These are phyloP conservation scores for Blastobotrys elegans DNA, from an alignment of 1,139 yeast species.

Conservation along the genomic window DNA sequence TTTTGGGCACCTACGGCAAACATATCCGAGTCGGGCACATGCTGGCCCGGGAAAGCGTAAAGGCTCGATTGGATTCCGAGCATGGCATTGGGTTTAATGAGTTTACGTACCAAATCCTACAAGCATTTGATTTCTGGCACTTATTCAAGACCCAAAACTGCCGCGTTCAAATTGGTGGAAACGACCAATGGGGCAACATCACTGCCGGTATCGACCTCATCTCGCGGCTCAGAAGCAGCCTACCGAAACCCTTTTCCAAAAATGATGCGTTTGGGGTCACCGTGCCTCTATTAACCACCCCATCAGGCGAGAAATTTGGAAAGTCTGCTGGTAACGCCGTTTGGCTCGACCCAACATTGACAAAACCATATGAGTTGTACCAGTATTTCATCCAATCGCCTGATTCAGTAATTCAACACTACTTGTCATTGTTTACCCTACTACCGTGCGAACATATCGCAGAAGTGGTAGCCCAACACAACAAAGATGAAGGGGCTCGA, in stretches of 20 bases:
- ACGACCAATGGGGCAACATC: constrained; percentile 98
- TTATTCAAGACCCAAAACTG: constrained; percentile 58
- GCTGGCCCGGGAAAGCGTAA: constrained; percentile 86
- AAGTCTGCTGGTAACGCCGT: constrained; percentile 97
- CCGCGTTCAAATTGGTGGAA: constrained; percentile 86
- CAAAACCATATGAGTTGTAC: constrained; percentile 76
- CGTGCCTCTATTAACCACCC: constrained; percentile 83
- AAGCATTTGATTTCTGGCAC: constrained; percentile 89
- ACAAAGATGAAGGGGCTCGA: constrained; percentile 54
- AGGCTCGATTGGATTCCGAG: constrained; percentile 61
- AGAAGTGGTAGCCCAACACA: constrained; percentile 48
- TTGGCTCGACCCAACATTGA: constrained; percentile 67
- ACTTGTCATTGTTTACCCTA: constrained; percentile 73
- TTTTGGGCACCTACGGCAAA: constrained; percentile 70
- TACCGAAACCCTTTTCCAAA: background rate
- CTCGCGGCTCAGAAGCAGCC: constrained; percentile 44
- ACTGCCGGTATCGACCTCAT: constrained; percentile 93
- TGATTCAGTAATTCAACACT: constrained; percentile 67
- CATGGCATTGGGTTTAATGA: constrained; percentile 89
- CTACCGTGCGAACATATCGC: constrained; percentile 60
- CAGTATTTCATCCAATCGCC: constrained; percentile 80
- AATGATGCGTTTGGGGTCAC: constrained; percentile 66
- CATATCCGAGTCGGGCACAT: constrained; percentile 79
- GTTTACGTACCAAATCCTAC: constrained; percentile 85
- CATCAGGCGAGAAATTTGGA: constrained; percentile 92